Base-by-base conservation (phyloP, 352 stramenopile species). In the Pythium dissotocum region DNA sequence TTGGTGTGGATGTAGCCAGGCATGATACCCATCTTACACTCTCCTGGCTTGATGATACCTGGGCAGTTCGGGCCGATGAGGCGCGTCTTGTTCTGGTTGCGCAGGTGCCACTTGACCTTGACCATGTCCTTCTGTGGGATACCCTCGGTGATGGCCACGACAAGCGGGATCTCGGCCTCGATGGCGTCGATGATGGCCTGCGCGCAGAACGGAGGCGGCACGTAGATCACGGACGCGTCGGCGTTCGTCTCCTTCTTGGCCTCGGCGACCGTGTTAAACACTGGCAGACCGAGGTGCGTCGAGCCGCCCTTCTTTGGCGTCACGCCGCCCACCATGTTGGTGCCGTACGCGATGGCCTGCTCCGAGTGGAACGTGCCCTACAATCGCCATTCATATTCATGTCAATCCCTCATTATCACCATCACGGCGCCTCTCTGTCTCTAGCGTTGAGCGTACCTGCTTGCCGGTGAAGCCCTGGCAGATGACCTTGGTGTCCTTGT, bases 1-100 rank as follows among this genome's bases (percentile, higher is more conserved):
- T 88, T 88, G 74, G 87, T 89, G 82, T 99, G 98, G 84, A 99
- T 99, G 88, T 99, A 99, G 58, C 97, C 98, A 61, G 98, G 98
- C 98, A 99, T 99, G 83, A 99, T 99, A 63, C 98, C 98, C 85
- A 99, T 99, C 83, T 99, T 99, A 79, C 96, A 99, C 85, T 99
- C 98, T 53, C 97, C 97, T 0, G 98, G 97, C 86, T 99, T 99
- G 89, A 99, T 99, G 75, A 99, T 99, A 69, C 98, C 98, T 36
- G 98, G 98, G 87, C 98, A 99, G 88, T 99, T 99, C 51, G 98
- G 98, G 40, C 98, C 98, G 72, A 99, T 99, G 36, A 99, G 87
- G 49, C 98, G 88, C 61, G 97, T 99, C 44, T 81, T 95, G 67
- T 77, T 96, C 76, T 99, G 96, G 61, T 90, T 85, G 61, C 88